phyloP scores from a whole-genome alignment of 495 filamentous ascomycete genomes.

The Neurospora sublineolata region DNA sequence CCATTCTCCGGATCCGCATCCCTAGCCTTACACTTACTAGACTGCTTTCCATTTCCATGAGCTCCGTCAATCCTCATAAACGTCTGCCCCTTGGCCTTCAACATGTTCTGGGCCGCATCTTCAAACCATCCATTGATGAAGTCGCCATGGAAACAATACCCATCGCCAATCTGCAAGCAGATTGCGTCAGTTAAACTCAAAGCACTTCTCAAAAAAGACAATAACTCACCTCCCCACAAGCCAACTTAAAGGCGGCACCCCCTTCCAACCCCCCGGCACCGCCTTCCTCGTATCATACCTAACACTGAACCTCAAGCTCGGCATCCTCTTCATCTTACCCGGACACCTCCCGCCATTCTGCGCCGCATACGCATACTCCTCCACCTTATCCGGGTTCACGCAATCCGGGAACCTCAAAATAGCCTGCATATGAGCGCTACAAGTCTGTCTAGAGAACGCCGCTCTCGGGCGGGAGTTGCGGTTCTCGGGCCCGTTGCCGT shows the following conservation, averaged over 20 bases:
- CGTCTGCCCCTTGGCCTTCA: constrained; percentile 22
- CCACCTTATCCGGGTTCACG: constrained; percentile 22
- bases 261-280: constrained; percentile 24
- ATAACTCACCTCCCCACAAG: constrained; percentile 23
- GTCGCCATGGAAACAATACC: constrained; percentile 28
- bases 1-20: constrained; percentile 24
- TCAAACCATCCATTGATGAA: constrained; percentile 29
- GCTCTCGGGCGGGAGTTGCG: constrained; percentile 20
- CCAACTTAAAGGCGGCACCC: constrained; percentile 23
- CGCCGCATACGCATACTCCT: constrained; percentile 23
- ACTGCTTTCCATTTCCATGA: constrained; percentile 24
- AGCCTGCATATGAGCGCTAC: constrained; percentile 23
- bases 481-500: constrained; percentile 25
- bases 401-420: constrained; percentile 27
- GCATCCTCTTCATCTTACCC: constrained; percentile 21
- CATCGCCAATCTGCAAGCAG: constrained; percentile 19
- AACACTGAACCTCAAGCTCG: constrained; percentile 22
- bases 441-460: constrained; percentile 22
- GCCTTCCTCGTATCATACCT: constrained; percentile 18
- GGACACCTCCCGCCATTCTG: constrained; percentile 21
- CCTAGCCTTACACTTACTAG: constrained; percentile 21
- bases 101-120: constrained; percentile 22
- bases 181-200: not conserved
- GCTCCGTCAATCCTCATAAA: constrained; percentile 27
- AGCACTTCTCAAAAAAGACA: not conserved